Base-by-base conservation (phyloP, 768 basidiomycete species). In the Leccinum pellstonianum region DNA sequence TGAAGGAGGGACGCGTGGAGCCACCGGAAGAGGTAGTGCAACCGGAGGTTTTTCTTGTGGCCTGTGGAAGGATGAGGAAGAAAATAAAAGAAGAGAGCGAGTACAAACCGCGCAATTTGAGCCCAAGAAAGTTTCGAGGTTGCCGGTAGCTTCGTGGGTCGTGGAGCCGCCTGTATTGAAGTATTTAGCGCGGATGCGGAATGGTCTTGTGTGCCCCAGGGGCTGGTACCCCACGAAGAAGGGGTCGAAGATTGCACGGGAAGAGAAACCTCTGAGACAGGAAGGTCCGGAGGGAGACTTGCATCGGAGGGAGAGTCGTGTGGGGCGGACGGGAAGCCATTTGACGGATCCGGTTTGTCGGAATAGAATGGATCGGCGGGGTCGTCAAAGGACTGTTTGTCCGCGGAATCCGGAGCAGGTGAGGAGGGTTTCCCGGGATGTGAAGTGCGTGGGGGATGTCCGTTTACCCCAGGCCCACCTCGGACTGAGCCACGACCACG, bases 71-170 rank as follows among this genome's bases (percentile, higher is more conserved):
- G 1, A 31, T 58, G 46, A 64, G 58, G 52, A 55, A 23, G 65
- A 57, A 49, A 31, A n/a, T 23, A 47, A 17, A 14, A 48, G 59
- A 52, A 5, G 27, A 27, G 27, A 25, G 60, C 0, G 15, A 21
- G 61, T 29, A 38, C 56, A 27, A 35, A 58, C 90, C 86, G 80
- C 62, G 91, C 91, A 70, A 93, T 80, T 67, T 93, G 88, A 8
- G 91, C 91, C 91, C 91, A 93, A 37, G 91, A 92, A 60, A 90
- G 73, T 77, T 91, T 91, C 8, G 88, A 85, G 12, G 83, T 88
- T 29, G 87, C 84, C 47, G 90, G 88, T 11, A 83, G 78, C 75
- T 86, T 89, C 14, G 64, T 58, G 66, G 72, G 63, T 75, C 80
- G 63, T 61, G 46, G 54, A 8, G 64, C 31, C 11, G 41, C 59